These are phyloP conservation scores for Biscogniauxia mediterranea DNA, from an alignment of 2,329 filamentous ascomycete genomes.

Conservation along the genomic window DNA sequence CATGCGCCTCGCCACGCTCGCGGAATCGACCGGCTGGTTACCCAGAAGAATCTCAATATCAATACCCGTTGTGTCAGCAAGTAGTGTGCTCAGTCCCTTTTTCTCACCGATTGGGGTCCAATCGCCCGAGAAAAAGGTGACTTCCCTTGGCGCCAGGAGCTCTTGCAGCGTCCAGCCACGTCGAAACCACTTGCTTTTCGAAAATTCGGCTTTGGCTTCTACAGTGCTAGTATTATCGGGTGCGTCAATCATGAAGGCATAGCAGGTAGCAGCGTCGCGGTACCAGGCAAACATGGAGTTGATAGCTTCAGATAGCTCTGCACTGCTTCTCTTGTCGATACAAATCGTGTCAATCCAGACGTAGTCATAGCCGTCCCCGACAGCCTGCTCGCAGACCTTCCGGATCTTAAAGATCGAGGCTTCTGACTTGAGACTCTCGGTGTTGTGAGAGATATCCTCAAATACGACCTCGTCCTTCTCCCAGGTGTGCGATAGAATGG, in stretches of 20 bases:
- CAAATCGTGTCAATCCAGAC: constrained; percentile 3
- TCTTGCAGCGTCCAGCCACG: constrained; percentile 12
- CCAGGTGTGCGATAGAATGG: constrained; percentile 4
- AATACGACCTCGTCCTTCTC: not conserved
- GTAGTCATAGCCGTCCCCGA: not conserved
- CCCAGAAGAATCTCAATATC: constrained; percentile 9
- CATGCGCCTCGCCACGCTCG: constrained; percentile 11
- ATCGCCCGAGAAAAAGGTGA: constrained; percentile 6
- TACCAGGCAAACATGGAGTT: constrained; percentile 19
- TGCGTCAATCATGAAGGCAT: constrained; percentile 22
- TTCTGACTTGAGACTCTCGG: not conserved
- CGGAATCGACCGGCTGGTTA: not conserved
- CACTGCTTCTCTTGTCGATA: constrained; percentile 13
- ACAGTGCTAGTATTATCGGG: constrained; percentile 7
- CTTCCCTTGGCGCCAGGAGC: constrained; percentile 8
- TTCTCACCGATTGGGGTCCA: constrained; percentile 14
- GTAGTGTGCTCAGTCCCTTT: constrained; percentile 2
- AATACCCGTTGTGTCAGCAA: constrained; percentile 11
- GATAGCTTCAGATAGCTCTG: constrained; percentile 17
- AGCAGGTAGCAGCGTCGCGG: constrained; percentile 17
- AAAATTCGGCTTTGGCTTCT: constrained; percentile 5
- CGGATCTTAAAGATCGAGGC: not conserved
- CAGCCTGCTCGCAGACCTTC: not conserved
- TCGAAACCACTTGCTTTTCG: constrained; percentile 4
- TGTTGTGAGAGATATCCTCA: constrained; percentile 1